phyloP scores from a whole-genome alignment of 805 yeast genomes.

The Priceomyces fermenticarens region DNA sequence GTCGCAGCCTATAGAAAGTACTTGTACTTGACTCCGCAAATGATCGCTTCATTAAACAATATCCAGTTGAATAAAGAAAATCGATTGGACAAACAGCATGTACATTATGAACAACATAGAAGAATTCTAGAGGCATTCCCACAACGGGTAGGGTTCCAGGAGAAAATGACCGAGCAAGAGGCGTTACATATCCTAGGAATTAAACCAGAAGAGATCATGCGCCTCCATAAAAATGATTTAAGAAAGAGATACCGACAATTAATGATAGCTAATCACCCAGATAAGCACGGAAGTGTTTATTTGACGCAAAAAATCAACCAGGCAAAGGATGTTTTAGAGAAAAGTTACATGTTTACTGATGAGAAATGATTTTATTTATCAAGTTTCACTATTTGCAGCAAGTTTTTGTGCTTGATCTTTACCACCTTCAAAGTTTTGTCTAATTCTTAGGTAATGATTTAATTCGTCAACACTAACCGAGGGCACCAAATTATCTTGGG shows the following conservation, averaged over 20 bases:
- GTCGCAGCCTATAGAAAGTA: slow-evolving; percentile 28
- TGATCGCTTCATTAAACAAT: slow-evolving; percentile 34
- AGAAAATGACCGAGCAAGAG: slow-evolving; percentile 42
- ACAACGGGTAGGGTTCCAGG: slow-evolving; percentile 27
- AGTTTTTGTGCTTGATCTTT: slow-evolving; percentile 30
- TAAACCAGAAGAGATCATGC: slow-evolving; percentile 37
- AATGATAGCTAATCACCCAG: slow-evolving; percentile 43
- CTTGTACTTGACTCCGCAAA: slow-evolving; percentile 26
- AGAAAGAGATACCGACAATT: slow-evolving; percentile 35
- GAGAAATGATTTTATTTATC: slow-evolving; percentile 7
- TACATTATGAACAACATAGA: slow-evolving; percentile 11
- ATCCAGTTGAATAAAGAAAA: slow-evolving; percentile 16
- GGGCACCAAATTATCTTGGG: slow-evolving; percentile 69
- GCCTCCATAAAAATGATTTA: slow-evolving; percentile 32
- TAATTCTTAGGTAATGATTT: slow-evolving; percentile 73
- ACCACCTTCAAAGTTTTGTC: slow-evolving; percentile 78
- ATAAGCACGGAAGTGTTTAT: slow-evolving; percentile 38
- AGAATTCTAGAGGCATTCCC: slow-evolving; percentile 24
- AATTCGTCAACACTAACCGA: slow-evolving; percentile 88
- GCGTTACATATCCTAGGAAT: slow-evolving; percentile 41
- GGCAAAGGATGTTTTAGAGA: slow-evolving; percentile 40
- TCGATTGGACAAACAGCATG: slow-evolving; percentile 12
- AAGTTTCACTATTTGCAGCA: slow-evolving; percentile 2
- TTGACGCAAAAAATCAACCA: slow-evolving; percentile 41
- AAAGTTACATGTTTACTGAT: slow-evolving; percentile 31